Conservation (phyloP, 352 stramenopile genomes). For the Phytophthora sp. region DNA sequence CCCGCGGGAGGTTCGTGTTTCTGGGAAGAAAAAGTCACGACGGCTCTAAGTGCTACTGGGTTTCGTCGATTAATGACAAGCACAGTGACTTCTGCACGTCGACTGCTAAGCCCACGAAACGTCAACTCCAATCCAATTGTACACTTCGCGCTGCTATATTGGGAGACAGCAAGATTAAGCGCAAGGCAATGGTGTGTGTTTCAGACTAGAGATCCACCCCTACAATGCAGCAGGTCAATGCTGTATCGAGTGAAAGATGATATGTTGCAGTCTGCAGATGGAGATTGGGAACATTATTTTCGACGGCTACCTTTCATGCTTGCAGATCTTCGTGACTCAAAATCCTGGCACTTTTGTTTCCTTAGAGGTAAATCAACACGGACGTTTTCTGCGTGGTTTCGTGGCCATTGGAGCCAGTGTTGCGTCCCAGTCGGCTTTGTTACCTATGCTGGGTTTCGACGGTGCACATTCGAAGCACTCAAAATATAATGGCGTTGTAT, state of each 20-base stretch:
- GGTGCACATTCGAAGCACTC: constrained; percentile 18
- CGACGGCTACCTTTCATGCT: constrained; percentile 1
- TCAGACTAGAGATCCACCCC: not conserved
- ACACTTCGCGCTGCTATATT: not conserved
- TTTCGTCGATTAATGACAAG: not conserved
- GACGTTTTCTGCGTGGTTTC: constrained; percentile 14
- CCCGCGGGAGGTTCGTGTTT: not conserved
- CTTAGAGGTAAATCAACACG: constrained; percentile 8
- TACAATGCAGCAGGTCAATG: not conserved
- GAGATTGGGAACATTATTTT: constrained; percentile 4
- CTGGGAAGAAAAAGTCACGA: not conserved
- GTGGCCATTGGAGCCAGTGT: constrained; percentile 1
- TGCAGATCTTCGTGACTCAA: not conserved
- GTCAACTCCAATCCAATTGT: not conserved
- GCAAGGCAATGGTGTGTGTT: not conserved
- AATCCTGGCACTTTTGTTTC: constrained; percentile 5
- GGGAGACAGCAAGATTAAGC: not conserved
- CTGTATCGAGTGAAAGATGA: constrained; percentile 13
- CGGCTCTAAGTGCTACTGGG: not conserved
- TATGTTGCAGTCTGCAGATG: not conserved
- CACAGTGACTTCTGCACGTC: constrained; percentile 12
- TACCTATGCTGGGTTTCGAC: constrained; percentile 16
- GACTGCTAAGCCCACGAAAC: constrained; percentile 2
- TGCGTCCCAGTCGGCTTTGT: not conserved
- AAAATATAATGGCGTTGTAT: constrained; percentile 9